phyloP scores from a whole-genome alignment of 75 land plant genomes.

The Sequoiadendron giganteum region DNA sequence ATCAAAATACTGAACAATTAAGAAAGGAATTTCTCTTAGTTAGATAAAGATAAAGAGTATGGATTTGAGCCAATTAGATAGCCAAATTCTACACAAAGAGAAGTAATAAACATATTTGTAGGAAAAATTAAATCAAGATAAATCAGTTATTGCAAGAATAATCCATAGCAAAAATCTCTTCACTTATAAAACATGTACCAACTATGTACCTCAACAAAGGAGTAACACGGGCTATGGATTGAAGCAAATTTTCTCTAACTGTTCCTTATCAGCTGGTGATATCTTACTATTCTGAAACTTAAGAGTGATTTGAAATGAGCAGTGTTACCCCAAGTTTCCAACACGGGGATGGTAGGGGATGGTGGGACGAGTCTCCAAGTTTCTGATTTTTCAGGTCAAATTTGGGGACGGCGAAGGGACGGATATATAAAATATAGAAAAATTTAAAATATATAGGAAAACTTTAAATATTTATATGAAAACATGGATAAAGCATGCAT shows the following conservation, averaged over 20 bases:
- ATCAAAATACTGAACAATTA: background rate
- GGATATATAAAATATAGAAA: no score
- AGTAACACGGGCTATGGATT: constrained; percentile 76
- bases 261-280: constrained; percentile 56
- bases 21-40: background rate
- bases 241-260: constrained; percentile 73
- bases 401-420: no score
- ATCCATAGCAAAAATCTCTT: background rate
- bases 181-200: background rate
- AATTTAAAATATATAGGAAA: no score
- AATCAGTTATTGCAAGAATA: background rate
- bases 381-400: no score
- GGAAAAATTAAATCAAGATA: background rate
- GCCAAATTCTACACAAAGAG: background rate
- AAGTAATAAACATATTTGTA: background rate
- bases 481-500: no score
- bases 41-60: background rate
- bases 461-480: no score
- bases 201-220: constrained; percentile 67
- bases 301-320: no score
- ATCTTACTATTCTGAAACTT: constrained; percentile 30
- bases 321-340: no score
- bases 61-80: background rate
- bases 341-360: no score
- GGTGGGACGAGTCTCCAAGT: no score